Evolutionary conservation across 257 asterid genomes (phyloP).

Genomic region (Verbascum thapsus): DNA sequence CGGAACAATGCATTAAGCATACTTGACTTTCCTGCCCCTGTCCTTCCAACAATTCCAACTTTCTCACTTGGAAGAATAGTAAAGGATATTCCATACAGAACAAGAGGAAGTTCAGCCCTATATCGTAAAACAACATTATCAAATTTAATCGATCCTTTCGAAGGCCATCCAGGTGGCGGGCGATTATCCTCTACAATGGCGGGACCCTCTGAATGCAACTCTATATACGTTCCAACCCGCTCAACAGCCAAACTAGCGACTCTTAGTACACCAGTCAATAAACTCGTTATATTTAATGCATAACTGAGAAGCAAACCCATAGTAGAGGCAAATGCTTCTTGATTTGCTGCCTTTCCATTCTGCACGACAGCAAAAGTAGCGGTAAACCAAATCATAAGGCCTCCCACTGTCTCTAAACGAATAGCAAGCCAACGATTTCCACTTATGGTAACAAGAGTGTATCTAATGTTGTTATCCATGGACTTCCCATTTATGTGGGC

Average conservation of each 20-base stretch:
- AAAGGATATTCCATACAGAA: slow-evolving; percentile 39
- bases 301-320: slow-evolving; percentile 55
- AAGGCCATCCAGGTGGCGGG: slow-evolving; percentile 49
- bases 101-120: slow-evolving; percentile 45
- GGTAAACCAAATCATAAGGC: slow-evolving; percentile 50
- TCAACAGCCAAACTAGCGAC: slow-evolving; percentile 49
- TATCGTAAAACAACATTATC: slow-evolving; percentile 43
- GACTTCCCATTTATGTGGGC: slow-evolving; percentile 41
- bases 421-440: slow-evolving; percentile 52
- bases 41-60: slow-evolving; percentile 53
- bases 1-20: slow-evolving; percentile 51
- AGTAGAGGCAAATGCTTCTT: slow-evolving; percentile 47
- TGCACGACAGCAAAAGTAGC: slow-evolving; percentile 49
- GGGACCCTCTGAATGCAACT: slow-evolving; percentile 49
- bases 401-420: slow-evolving; percentile 45
- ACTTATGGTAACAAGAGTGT: slow-evolving; percentile 43
- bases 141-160: slow-evolving; percentile 38
- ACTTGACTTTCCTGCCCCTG: slow-evolving; percentile 55
- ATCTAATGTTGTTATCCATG: slow-evolving; percentile 47
- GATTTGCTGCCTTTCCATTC: slow-evolving; percentile 37
- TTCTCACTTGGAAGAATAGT: slow-evolving; percentile 37
- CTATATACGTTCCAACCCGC: slow-evolving; percentile 49
- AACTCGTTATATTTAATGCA: slow-evolving; percentile 44
- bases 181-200: slow-evolving; percentile 36
- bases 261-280: slow-evolving; percentile 45